Evolutionary conservation across 371 early-diverging fungal genomes (phyloP).

Genomic region (Apophysomyces elegans): DNA sequence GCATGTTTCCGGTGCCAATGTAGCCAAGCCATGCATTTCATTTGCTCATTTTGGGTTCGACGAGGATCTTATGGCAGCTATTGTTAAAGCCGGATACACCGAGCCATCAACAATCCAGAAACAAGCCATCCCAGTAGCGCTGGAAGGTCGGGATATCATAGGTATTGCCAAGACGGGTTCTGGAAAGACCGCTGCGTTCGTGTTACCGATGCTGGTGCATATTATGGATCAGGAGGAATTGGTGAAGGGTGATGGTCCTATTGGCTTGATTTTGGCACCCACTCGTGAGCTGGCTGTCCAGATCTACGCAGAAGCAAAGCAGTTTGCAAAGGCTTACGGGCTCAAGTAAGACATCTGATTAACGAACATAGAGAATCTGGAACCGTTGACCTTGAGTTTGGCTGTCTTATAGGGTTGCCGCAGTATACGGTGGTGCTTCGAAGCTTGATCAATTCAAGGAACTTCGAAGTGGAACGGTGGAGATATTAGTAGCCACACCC

Average conservation of each 20-base stretch:
- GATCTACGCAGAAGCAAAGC: conserved; percentile 82
- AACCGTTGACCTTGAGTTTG: conserved; percentile 10
- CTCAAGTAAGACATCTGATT: conserved; percentile 42
- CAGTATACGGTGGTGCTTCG: conserved; percentile 92
- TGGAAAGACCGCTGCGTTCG: conserved; percentile 78
- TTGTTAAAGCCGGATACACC: conserved; percentile 66
- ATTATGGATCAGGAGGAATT: conserved; percentile 83
- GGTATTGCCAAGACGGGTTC: conserved; percentile 91
- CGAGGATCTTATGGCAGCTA: conserved; percentile 66
- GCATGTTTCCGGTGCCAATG: conserved; percentile 64
- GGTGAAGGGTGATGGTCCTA: conserved; percentile 73
- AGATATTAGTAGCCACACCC: conserved; percentile 93
- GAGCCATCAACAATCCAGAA: conserved; percentile 83
- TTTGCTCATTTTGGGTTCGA: conserved; percentile 92
- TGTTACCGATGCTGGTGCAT: conserved; percentile 87
- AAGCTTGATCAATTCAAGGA: conserved; percentile 90
- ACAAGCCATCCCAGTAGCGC: conserved; percentile 78
- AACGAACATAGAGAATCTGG: background rate
- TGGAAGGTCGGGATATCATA: conserved; percentile 83
- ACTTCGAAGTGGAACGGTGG: conserved; percentile 79
- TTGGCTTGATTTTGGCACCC: conserved; percentile 79
- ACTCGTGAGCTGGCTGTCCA: conserved; percentile 93
- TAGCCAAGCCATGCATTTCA: conserved; percentile 80
- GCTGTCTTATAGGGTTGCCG: conserved; percentile 51
- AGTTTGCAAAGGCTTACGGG: conserved; percentile 77